A percentile compares a stretch with the other conserved stretches of the same genome.
Evolutionary conservation across 2,329 filamentous ascomycete species (phyloP).

Genomic region (Apiospora pterosperma): DNA sequence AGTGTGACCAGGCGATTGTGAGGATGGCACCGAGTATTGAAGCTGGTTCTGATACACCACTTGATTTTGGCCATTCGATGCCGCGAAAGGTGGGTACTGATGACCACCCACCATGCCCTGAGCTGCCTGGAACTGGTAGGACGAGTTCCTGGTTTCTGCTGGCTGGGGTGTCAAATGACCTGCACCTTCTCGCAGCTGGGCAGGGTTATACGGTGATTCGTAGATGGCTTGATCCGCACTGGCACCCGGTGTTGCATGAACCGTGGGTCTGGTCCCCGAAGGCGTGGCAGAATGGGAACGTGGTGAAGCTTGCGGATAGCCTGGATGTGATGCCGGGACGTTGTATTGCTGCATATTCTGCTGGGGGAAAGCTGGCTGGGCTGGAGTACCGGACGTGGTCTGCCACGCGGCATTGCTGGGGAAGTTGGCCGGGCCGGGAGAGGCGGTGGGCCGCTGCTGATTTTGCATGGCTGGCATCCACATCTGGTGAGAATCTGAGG

Average conservation of each 20-base stretch:
- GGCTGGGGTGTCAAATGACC: not conserved
- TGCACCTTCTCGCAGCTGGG: not conserved
- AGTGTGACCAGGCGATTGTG: conserved; percentile 8
- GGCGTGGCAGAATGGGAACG: not conserved
- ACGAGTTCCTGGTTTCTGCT: not conserved
- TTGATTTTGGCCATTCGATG: not conserved
- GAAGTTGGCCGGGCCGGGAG: not conserved
- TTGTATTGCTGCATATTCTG: not conserved
- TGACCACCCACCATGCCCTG: not conserved
- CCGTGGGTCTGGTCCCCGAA: not conserved
- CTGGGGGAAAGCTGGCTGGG: not conserved
- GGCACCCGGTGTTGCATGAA: not conserved
- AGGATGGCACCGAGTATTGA: conserved; percentile 10
- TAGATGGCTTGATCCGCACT: not conserved
- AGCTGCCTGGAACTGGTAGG: not conserved
- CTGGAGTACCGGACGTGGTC: not conserved
- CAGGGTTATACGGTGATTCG: not conserved
- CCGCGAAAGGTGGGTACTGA: not conserved
- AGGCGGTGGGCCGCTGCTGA: not conserved
- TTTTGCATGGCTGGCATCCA: conserved; percentile 6
- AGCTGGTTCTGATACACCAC: conserved; percentile 7
- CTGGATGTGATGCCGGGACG: not conserved
- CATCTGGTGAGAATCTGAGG: not conserved
- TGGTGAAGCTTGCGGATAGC: not conserved
- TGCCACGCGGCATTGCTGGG: not conserved